These are phyloP conservation scores for Tulasnella sp. DNA, from an alignment of 768 basidiomycete genomes.

Conservation along the genomic window DNA sequence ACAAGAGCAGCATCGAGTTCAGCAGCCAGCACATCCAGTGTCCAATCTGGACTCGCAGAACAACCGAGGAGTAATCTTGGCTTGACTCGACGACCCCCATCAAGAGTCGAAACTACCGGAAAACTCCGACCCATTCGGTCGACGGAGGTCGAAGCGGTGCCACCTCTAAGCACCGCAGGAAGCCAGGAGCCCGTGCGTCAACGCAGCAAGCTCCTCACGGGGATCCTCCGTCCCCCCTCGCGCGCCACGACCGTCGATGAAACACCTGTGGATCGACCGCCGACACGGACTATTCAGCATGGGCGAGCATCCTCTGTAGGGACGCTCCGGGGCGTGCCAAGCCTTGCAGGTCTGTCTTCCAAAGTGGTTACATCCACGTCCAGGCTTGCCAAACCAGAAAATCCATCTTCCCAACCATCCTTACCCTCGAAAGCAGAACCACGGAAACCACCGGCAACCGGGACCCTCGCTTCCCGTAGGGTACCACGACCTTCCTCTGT, in stretches of 20 bases:
- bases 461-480: neutral
- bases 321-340: neutral
- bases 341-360: neutral
- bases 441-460: neutral
- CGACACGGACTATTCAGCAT: neutral
- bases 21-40: neutral
- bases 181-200: neutral
- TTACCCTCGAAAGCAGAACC: neutral
- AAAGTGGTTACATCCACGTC: neutral
- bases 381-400: neutral
- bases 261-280: neutral
- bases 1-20: neutral
- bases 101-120: neutral
- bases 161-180: neutral
- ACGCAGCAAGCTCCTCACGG: neutral
- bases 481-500: neutral
- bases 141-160: neutral
- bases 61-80: neutral
- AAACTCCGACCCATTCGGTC: neutral
- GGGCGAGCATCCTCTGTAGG: neutral
- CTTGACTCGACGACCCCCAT: neutral
- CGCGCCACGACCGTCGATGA: neutral
- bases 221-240: neutral
- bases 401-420: neutral
- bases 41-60: neutral